Conservation (phyloP, 1,284 basidiomycete genomes). For the Acaromyces ingoldii region DNA sequence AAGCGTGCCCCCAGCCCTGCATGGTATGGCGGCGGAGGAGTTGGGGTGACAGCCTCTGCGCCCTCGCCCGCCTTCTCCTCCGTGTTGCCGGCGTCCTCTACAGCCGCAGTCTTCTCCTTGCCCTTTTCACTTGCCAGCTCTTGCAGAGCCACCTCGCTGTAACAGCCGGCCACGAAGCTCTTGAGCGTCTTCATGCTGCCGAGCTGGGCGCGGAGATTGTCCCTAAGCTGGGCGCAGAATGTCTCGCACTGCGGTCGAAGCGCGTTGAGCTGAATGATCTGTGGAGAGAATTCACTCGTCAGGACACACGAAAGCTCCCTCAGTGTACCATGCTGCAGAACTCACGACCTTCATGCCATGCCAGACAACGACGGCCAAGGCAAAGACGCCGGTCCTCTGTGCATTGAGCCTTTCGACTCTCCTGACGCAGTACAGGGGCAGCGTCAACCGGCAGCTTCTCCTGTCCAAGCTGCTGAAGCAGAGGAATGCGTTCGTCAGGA, state of each 20-base stretch:
- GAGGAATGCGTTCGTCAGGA: conserved; percentile 83
- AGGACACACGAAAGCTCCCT: too few species aligned
- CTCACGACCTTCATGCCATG: conserved; percentile 77
- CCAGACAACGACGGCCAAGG: conserved; percentile 88
- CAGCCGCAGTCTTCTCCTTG: not conserved
- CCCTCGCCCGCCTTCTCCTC: not conserved
- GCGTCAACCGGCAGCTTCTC: conserved; percentile 75
- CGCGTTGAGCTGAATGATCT: conserved; percentile 93
- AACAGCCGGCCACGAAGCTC: conserved; percentile 83
- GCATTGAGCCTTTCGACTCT: conserved; percentile 82
- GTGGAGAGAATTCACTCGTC: too few species aligned
- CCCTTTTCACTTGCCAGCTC: conserved; percentile 5
- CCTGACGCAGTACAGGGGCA: conserved; percentile 87
- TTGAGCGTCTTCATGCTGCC: conserved; percentile 81
- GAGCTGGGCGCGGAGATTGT: conserved; percentile 76
- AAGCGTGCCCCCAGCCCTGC: conserved; percentile 46
- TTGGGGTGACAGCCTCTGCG: not conserved
- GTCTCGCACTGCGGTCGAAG: conserved; percentile 90
- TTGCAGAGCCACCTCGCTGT: conserved; percentile 82
- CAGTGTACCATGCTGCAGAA: too few species aligned
- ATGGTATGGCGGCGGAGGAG: conserved; percentile 20
- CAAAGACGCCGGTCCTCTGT: conserved; percentile 69
- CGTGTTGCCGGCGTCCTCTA: not conserved
- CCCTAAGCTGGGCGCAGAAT: conserved; percentile 83
- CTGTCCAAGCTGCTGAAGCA: conserved; percentile 84